Conservation (phyloP, 2,329 filamentous ascomycete genomes). For the Calonectria henricotiae region DNA sequence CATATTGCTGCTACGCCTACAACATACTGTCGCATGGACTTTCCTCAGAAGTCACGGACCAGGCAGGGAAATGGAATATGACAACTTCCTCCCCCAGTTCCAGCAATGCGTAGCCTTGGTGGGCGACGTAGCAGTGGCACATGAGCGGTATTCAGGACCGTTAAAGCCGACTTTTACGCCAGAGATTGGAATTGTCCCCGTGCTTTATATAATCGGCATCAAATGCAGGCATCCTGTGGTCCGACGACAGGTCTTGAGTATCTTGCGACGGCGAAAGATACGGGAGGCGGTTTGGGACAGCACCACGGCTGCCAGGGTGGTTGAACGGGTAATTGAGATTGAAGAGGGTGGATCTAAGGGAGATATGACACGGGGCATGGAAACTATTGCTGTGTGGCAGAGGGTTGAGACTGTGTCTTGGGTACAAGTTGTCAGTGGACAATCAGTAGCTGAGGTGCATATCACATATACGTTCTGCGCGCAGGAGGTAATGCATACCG, state of each 20-base stretch:
- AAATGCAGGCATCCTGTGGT: slow-evolving; percentile 58
- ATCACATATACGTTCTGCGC: slow-evolving; percentile 55
- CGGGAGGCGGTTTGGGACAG: slow-evolving; percentile 59
- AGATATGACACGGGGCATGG: slow-evolving; percentile 47
- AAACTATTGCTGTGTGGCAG: slow-evolving; percentile 51
- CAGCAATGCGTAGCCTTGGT: slow-evolving; percentile 51
- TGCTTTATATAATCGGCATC: slow-evolving; percentile 57
- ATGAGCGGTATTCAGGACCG: slow-evolving; percentile 48
- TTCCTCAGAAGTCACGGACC: slow-evolving; percentile 40
- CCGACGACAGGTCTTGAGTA: slow-evolving; percentile 53
- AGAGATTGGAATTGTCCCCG: slow-evolving; percentile 49
- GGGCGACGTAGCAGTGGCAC: slow-evolving; percentile 44
- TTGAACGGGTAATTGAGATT: slow-evolving; percentile 58
- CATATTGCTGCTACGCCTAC: slow-evolving; percentile 54
- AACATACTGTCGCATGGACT: slow-evolving; percentile 53
- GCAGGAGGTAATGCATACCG: slow-evolving; percentile 46
- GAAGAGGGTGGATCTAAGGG: slow-evolving; percentile 50
- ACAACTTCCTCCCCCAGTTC: slow-evolving; percentile 54
- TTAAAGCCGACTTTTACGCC: slow-evolving; percentile 55
- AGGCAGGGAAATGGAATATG: slow-evolving; percentile 54
- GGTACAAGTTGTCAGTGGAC: slow-evolving; percentile 37
- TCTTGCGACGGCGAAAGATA: slow-evolving; percentile 49
- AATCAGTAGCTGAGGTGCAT: slow-evolving; percentile 48
- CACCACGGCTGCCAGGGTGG: slow-evolving; percentile 49
- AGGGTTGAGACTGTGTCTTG: slow-evolving; percentile 55